These are phyloP conservation scores for Lagenidium sp. DNA, from an alignment of 352 stramenopile species.

Conservation along the genomic window DNA sequence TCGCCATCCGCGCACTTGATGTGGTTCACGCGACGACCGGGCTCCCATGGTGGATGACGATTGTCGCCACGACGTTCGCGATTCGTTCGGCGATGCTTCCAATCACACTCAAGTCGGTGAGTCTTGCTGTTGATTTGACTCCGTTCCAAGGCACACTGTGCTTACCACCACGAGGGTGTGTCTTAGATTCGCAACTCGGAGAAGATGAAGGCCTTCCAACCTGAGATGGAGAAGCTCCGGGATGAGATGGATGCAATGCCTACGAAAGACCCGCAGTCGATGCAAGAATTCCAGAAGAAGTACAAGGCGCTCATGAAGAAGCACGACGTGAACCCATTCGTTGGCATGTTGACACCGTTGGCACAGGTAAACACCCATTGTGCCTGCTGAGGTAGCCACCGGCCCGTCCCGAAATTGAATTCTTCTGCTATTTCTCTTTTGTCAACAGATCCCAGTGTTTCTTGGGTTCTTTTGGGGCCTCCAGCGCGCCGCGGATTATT, in stretches of 20 bases:
- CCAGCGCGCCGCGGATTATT: constrained; percentile 71
- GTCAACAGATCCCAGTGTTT: constrained; percentile 84
- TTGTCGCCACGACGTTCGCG: constrained; percentile 72
- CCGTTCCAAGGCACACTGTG: too few relatives aligned
- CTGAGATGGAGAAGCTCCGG: constrained; percentile 77
- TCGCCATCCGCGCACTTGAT: constrained; percentile 68
- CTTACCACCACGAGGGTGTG: too few relatives aligned
- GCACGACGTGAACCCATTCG: constrained; percentile 70
- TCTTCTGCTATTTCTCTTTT: too few relatives aligned
- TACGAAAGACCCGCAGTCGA: constrained; percentile 31
- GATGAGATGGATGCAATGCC: constrained; percentile 50
- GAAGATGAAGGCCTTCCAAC: constrained; percentile 78
- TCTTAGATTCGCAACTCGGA: constrained; percentile 80
- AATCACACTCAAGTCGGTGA: constrained; percentile 70
- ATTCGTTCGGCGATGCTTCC: constrained; percentile 69
- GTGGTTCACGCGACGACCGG: constrained; percentile 68
- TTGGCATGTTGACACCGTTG: constrained; percentile 60
- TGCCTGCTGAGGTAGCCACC: too few relatives aligned
- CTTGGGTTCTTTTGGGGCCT: constrained; percentile 83
- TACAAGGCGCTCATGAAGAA: constrained; percentile 80
- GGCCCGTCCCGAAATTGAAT: too few relatives aligned
- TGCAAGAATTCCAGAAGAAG: constrained; percentile 53
- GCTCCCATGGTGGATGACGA: constrained; percentile 84
- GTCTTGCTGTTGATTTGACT: too few relatives aligned
- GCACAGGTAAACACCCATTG: too few relatives aligned